phyloP scores from a whole-genome alignment of 345 rosid genomes.

The Brassica incana region DNA sequence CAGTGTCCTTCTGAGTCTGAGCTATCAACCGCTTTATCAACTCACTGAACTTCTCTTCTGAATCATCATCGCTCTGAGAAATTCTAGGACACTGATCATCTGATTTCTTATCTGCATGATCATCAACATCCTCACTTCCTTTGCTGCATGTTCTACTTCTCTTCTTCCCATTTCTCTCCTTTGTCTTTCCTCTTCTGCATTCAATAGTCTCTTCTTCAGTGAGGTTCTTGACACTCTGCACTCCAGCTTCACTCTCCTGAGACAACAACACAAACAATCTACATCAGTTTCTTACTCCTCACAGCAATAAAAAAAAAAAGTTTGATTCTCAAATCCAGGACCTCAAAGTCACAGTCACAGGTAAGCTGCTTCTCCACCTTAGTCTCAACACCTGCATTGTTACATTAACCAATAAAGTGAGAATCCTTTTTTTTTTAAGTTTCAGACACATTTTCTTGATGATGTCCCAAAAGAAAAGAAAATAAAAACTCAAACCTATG shows the following conservation, averaged over 20 bases:
- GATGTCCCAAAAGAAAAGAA: neutral
- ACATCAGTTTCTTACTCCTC: neutral
- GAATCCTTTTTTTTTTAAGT: neutral
- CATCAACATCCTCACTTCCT: conserved; percentile 43
- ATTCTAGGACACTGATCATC: conserved; percentile 34
- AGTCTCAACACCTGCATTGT: conserved; percentile 37
- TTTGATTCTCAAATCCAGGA: conserved; percentile 39
- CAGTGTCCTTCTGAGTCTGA: conserved; percentile 68
- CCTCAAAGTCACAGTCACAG: conserved; percentile 39
- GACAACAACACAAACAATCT: conserved; percentile 13
- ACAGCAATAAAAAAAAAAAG: neutral
- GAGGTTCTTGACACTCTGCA: conserved; percentile 69
- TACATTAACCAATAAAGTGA: conserved; percentile 37
- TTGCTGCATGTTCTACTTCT: conserved; percentile 49
- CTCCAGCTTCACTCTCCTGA: conserved; percentile 43
- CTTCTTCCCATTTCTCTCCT: conserved; percentile 50
- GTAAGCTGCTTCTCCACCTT: conserved; percentile 41
- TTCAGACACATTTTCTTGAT: neutral
- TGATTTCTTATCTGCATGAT: conserved; percentile 41
- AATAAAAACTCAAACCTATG: conserved; percentile 3
- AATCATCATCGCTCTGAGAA: conserved; percentile 42
- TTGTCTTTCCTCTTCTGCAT: conserved; percentile 43
- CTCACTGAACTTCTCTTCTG: conserved; percentile 70
- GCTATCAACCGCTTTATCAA: conserved; percentile 61
- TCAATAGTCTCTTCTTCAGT: conserved; percentile 63